Evolutionary conservation across 129 eudicot species (phyloP), one percentile per base, ranked within the genome.

Genomic region (Oenanthe sinensis): DNA sequence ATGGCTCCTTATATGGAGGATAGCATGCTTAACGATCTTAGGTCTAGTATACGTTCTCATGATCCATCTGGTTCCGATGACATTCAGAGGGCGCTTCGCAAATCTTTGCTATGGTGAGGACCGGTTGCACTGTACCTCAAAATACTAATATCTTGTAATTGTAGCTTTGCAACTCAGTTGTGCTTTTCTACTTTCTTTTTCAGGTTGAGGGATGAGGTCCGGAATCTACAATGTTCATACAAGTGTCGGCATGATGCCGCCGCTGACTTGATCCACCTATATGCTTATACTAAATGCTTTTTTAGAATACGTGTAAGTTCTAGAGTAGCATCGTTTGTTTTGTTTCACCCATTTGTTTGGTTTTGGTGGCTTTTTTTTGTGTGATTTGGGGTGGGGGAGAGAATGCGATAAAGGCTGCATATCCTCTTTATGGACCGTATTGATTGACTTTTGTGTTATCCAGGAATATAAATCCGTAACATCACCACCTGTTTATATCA

Each of bases 151-250:
- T 36, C 42, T 75, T 33, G 48, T 19, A 24, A 22, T 9, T 48
- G 24, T 26, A 55, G 72, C 4, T 22, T 43, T 33, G 22, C 74
- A 54, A 68, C 13, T 71, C 17, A 28, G 40, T 39, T 39, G 17
- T 50, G 15, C 48, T 81, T 75, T 22, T 36, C 33, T 9, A 24
- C 68, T 46, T 17, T 13, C 62, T 39, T 39, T 77, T 19, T 46
- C 78, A 96, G 99, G 99, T 87, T 96, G 83, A 85, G 99, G 69
- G 99, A 96, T 75, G 99, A 96, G 87, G 92, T 96, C 75, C 95
- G 97, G 40, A 86, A 84, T 80, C 97, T 96, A 77, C 97, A 89
- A 7, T 96, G 93, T 85, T 82, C 97, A 42, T 83, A 84, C 75
- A 96, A 90, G 84, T 86, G 92, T 80, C 91, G 99, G 45, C 90